These are phyloP conservation scores for Leishmania guyanensis DNA, from an alignment of 208 protist species.

Conservation along the genomic window DNA sequence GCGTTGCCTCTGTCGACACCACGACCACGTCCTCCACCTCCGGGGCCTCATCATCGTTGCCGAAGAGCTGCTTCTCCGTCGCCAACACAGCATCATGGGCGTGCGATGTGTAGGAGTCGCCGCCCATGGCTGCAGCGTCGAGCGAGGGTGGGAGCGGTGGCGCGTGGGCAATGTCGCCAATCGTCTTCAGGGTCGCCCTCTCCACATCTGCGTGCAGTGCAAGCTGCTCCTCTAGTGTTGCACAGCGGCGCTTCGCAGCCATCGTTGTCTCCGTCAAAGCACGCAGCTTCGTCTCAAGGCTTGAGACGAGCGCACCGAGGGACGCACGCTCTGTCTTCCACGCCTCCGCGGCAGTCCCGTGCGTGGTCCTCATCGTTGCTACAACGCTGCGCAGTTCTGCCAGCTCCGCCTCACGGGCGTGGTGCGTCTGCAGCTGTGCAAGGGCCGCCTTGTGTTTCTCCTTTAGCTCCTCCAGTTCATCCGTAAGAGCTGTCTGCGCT, in stretches of 20 bases:
- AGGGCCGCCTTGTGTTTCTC: slow-evolving; percentile 21
- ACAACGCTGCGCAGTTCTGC: slow-evolving; percentile 23
- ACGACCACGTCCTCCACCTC: slow-evolving; percentile 22
- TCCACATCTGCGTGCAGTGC: slow-evolving; percentile 15
- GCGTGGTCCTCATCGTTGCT: slow-evolving; percentile 1
- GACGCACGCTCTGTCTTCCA: slow-evolving; percentile 28
- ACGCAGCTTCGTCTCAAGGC: slow-evolving; percentile 10
- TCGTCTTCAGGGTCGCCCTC: slow-evolving; percentile 8
- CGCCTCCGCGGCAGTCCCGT: slow-evolving; percentile 10
- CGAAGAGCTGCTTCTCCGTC: slow-evolving; percentile 30
- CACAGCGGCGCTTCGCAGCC: neutral
- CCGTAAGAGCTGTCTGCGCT: neutral
- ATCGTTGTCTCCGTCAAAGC: neutral
- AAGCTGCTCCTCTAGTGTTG: slow-evolving; percentile 11
- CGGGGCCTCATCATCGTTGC: slow-evolving; percentile 10
- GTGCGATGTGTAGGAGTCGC: neutral
- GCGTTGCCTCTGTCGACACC: slow-evolving; percentile 1
- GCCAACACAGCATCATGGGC: neutral
- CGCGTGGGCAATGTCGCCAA: slow-evolving; percentile 9
- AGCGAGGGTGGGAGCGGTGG: neutral
- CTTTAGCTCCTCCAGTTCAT: slow-evolving; percentile 12
- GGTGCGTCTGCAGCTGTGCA: slow-evolving; percentile 15
- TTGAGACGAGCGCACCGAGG: neutral
- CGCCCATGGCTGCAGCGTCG: neutral
- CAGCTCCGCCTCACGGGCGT: slow-evolving; percentile 22